These are phyloP conservation scores for Epicoccum nigrum DNA, from an alignment of 2,329 filamentous ascomycete genomes.

Conservation along the genomic window DNA sequence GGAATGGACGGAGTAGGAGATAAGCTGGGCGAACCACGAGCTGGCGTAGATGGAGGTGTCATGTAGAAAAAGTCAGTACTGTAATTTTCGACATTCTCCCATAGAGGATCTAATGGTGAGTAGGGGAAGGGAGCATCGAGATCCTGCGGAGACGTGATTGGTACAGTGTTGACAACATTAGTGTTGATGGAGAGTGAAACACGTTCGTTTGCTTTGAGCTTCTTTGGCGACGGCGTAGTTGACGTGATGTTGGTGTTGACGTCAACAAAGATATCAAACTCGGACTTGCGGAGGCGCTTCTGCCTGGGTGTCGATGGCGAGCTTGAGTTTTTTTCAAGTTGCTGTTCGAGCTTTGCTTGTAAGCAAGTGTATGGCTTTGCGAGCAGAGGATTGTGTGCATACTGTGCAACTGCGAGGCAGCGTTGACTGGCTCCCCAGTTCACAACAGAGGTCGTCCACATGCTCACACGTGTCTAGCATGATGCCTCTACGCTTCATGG, in stretches of 20 bases:
- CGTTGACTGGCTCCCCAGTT: slow-evolving; percentile 16
- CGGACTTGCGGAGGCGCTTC: slow-evolving; percentile 17
- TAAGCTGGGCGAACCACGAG: not conserved
- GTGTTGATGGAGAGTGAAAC: slow-evolving; percentile 13
- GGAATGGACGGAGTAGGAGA: slow-evolving; percentile 4
- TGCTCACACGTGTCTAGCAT: slow-evolving; percentile 6
- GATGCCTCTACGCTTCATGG: not conserved
- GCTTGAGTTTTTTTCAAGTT: not conserved
- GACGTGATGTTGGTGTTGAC: not conserved
- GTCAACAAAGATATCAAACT: slow-evolving; percentile 26
- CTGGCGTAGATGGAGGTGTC: slow-evolving; percentile 7
- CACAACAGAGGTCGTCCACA: slow-evolving; percentile 10
- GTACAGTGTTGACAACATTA: slow-evolving; percentile 17
- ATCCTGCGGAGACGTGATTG: slow-evolving; percentile 16
- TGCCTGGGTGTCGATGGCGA: not conserved
- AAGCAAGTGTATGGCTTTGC: slow-evolving; percentile 3
- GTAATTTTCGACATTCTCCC: slow-evolving; percentile 30
- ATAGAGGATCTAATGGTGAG: slow-evolving; percentile 19
- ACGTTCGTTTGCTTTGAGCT: slow-evolving; percentile 11
- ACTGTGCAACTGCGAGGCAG: slow-evolving; percentile 5
- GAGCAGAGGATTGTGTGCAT: not conserved
- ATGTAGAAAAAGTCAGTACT: slow-evolving; percentile 1
- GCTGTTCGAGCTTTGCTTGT: slow-evolving; percentile 5
- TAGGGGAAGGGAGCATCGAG: slow-evolving; percentile 18
- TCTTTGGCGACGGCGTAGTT: slow-evolving; percentile 9